Percentiles rank a stretch among this genome's conserved stretches.
These are phyloP conservation scores for Amanita rubescens DNA, from an alignment of 768 basidiomycete species.

Conservation along the genomic window DNA sequence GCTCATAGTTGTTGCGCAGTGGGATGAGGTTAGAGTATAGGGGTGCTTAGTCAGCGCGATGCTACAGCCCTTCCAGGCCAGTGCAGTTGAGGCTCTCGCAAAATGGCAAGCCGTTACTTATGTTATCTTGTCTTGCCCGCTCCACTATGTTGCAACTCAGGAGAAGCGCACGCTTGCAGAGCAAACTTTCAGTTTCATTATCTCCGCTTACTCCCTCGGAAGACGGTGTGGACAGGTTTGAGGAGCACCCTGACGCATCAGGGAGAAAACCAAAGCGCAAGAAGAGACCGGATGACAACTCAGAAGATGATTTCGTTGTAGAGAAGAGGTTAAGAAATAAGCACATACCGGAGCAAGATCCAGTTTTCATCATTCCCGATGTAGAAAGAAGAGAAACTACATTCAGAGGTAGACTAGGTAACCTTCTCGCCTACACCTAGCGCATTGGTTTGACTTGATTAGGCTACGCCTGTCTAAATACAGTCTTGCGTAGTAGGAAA, in stretches of 20 bases:
- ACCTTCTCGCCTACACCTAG: conserved; percentile 4
- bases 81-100: not conserved
- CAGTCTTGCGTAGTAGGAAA: conserved; percentile 64
- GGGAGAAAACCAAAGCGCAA: not conserved
- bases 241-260: not conserved
- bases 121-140: not conserved
- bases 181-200: not conserved
- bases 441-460: not conserved
- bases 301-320: not conserved
- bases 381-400: conserved; percentile 60
- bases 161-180: conserved; percentile 1
- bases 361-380: conserved; percentile 62
- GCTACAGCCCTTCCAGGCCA: not conserved
- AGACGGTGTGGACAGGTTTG: not conserved
- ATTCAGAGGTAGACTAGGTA: conserved; percentile 61
- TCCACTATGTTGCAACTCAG: conserved; percentile 2
- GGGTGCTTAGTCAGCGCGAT: conserved; percentile 6
- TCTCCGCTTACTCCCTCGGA: not conserved
- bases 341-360: conserved; percentile 31
- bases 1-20: conserved; percentile 32
- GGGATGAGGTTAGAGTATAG: not conserved
- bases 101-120: not conserved
- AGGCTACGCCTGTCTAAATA: conserved; percentile 84
- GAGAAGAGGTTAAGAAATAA: conserved; percentile 17
- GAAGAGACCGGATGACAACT: not conserved